Evolutionary conservation across 2,329 filamentous ascomycete genomes (phyloP).

Genomic region (Apiospora arundinis): DNA sequence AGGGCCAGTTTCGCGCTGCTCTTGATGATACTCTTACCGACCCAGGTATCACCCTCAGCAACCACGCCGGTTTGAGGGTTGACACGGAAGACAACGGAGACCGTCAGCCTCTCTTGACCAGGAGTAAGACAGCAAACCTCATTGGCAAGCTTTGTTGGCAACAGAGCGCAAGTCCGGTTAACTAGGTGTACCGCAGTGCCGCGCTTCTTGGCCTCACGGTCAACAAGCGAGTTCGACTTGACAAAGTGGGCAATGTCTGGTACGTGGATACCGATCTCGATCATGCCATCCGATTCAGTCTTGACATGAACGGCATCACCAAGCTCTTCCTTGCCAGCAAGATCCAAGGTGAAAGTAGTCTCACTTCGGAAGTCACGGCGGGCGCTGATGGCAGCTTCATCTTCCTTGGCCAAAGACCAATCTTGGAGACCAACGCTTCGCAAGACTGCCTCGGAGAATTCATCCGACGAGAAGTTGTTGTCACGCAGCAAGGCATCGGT

Average conservation of each 20-base stretch:
- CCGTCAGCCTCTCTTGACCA: slow-evolving; percentile 86
- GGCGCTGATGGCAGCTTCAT: slow-evolving; percentile 72
- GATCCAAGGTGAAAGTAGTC: slow-evolving; percentile 89
- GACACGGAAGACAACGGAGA: slow-evolving; percentile 93
- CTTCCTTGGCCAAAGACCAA: slow-evolving; percentile 86
- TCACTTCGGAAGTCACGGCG: slow-evolving; percentile 92
- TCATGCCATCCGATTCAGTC: slow-evolving; percentile 78
- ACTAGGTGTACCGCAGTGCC: slow-evolving; percentile 95
- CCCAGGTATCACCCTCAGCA: slow-evolving; percentile 87
- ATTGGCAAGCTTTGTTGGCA: slow-evolving; percentile 83
- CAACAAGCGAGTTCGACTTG: slow-evolving; percentile 92
- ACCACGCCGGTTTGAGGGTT: slow-evolving; percentile 80
- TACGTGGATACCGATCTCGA: slow-evolving; percentile 95
- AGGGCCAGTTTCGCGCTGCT: slow-evolving; percentile 86
- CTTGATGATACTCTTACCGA: slow-evolving; percentile 93
- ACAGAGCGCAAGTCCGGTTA: slow-evolving; percentile 85
- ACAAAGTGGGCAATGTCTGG: slow-evolving; percentile 96
- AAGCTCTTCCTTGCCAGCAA: slow-evolving; percentile 85
- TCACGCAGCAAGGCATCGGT: slow-evolving; percentile 95
- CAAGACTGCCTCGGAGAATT: slow-evolving; percentile 95
- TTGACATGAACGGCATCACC: slow-evolving; percentile 95
- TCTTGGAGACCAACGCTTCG: slow-evolving; percentile 92
- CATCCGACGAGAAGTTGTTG: slow-evolving; percentile 98
- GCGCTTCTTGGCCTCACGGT: slow-evolving; percentile 97
- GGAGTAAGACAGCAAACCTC: slow-evolving; percentile 89